phyloP scores from a whole-genome alignment of 2,329 filamentous ascomycete species.

The Cryphonectria naterciae region DNA sequence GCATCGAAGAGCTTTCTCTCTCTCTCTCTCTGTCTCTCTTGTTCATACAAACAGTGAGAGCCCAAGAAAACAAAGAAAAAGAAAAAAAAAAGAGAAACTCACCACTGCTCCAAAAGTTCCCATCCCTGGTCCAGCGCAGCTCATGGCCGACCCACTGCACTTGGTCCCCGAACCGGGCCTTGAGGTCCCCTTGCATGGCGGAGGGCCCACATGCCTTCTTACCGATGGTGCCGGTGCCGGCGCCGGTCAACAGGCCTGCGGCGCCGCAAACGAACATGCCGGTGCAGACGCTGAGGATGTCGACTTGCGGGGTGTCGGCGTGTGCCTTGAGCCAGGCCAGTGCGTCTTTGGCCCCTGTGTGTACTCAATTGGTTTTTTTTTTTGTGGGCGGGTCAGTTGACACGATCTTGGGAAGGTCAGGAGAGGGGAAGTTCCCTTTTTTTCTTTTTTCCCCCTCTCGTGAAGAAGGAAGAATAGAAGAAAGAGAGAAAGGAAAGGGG shows the following conservation, averaged over 20 bases:
- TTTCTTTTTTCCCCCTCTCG: neutral
- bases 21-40: too few relatives aligned
- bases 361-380: neutral
- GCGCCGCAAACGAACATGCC: slow-evolving; percentile 53
- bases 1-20: neutral
- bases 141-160: slow-evolving; percentile 50
- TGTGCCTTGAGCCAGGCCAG: slow-evolving; percentile 51
- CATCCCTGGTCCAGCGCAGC: slow-evolving; percentile 55
- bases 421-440: neutral
- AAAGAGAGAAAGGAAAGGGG: neutral
- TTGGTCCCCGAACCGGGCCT: slow-evolving; percentile 41
- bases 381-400: neutral
- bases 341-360: slow-evolving; percentile 35
- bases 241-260: slow-evolving; percentile 49
- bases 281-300: slow-evolving; percentile 57
- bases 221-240: slow-evolving; percentile 36
- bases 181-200: slow-evolving; percentile 46
- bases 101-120: slow-evolving; percentile 60
- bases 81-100: slow-evolving; percentile 32
- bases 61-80: neutral
- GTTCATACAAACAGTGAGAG: neutral
- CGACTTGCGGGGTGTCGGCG: slow-evolving; percentile 42
- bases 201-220: slow-evolving; percentile 52
- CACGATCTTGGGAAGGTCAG: neutral
- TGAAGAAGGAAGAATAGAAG: neutral